These are phyloP conservation scores for Populus davidiana DNA, from an alignment of 345 rosid species.

Conservation along the genomic window DNA sequence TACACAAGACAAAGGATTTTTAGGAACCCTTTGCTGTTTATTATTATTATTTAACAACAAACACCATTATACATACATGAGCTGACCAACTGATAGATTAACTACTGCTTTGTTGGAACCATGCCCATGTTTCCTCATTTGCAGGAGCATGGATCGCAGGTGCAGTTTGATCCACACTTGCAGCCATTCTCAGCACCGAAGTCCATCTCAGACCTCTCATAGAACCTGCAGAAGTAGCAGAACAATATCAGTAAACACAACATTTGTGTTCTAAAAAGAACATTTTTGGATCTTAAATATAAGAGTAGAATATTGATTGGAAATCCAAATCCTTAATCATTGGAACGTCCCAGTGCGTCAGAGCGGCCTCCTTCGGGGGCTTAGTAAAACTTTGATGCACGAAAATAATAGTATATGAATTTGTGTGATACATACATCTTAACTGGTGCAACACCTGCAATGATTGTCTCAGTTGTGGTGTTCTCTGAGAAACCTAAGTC, in stretches of 20 bases:
- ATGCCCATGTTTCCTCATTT: conserved; percentile 1
- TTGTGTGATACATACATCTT: neutral
- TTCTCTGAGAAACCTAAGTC: conserved; percentile 15
- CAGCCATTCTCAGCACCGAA: conserved; percentile 48
- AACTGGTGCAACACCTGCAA: conserved; percentile 24
- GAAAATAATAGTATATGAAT: no score
- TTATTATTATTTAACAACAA: neutral
- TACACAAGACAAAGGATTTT: neutral
- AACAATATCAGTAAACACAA: no score
- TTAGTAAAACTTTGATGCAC: no score
- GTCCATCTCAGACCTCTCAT: conserved; percentile 39
- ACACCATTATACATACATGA: neutral
- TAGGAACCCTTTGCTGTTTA: neutral
- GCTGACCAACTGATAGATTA: neutral
- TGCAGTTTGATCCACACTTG: conserved; percentile 74
- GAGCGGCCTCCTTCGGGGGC: no score
- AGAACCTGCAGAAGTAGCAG: conserved; percentile 18
- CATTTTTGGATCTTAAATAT: no score
- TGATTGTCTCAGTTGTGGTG: conserved; percentile 14
- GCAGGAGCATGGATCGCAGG: conserved; percentile 54
- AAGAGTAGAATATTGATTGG: no score
- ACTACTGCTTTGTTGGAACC: neutral
- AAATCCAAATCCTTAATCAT: no score
- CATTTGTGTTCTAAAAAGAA: no score
- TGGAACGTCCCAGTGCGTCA: no score